Evolutionary conservation across 768 basidiomycete species (phyloP).

Genomic region (Mycena filopes): DNA sequence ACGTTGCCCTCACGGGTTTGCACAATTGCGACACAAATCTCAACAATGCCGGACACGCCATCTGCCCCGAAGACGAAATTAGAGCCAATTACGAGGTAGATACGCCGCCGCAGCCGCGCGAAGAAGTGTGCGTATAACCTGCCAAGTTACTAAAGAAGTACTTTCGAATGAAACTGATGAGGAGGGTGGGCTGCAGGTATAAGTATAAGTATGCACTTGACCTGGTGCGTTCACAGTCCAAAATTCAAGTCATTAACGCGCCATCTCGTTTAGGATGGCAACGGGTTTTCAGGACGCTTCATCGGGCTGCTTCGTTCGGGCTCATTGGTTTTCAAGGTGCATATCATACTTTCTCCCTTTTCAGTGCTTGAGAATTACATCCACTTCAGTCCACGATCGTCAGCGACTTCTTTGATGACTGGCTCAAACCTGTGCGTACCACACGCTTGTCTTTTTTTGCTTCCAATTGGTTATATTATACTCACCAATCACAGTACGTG

Average conservation of each 20-base stretch:
- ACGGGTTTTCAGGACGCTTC: constrained; percentile 10
- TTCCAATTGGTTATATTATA: no score
- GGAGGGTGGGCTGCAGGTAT: no score
- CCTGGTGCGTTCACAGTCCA: no score
- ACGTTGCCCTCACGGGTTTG: constrained; percentile 7
- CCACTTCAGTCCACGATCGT: constrained; percentile 2
- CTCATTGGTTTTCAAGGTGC: constrained; percentile 13
- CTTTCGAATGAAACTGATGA: no score
- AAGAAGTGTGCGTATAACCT: no score
- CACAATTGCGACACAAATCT: constrained; percentile 8
- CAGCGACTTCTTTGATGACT: constrained; percentile 2
- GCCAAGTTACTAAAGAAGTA: no score
- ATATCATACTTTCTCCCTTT: not conserved
- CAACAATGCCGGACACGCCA: no score
- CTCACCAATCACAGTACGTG: no score
- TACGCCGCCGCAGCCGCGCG: not conserved
- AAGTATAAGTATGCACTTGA: constrained; percentile 7
- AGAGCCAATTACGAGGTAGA: constrained; percentile 2
- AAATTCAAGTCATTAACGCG: no score
- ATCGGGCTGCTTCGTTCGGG: constrained; percentile 5
- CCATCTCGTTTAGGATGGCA: no score
- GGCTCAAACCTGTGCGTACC: constrained; percentile 5
- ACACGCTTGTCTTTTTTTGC: no score
- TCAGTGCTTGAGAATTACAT: not conserved
- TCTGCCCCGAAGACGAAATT: constrained; percentile 3